Conservation (phyloP, 164 flowering plant species). For the Sedum album region DNA sequence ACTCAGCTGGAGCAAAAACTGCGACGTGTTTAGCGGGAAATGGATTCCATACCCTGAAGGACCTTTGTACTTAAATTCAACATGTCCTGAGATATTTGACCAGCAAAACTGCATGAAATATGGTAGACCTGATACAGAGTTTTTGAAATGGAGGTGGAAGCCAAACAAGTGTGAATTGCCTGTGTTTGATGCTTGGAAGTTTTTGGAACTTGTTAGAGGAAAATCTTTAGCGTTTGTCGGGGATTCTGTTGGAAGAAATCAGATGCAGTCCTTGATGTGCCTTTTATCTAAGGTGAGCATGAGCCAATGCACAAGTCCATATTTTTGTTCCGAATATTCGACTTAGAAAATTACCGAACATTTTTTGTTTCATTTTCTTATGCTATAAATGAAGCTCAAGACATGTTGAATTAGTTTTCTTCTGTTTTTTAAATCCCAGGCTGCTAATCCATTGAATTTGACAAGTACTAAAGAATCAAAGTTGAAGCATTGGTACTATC, state of each 20-base stretch:
- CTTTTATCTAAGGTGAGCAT: conserved; percentile 5
- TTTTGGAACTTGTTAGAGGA: conserved; percentile 10
- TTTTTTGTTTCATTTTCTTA: too few relatives aligned
- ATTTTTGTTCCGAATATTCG: too few relatives aligned
- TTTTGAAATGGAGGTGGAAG: conserved; percentile 11
- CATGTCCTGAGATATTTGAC: conserved; percentile 6
- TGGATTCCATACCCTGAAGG: conserved; percentile 9
- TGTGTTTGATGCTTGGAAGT: conserved; percentile 3
- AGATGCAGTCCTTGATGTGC: conserved; percentile 11
- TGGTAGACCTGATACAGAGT: conserved; percentile 7
- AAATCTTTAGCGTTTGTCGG: conserved; percentile 9
- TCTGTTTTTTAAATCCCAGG: conserved; percentile 17
- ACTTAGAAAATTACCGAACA: too few relatives aligned
- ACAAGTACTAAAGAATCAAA: conserved; percentile 7
- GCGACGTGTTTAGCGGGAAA: conserved; percentile 1
- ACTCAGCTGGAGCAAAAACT: background rate
- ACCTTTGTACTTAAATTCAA: conserved; percentile 1
- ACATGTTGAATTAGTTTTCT: too few relatives aligned
- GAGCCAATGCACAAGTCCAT: too few relatives aligned
- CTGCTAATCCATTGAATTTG: conserved; percentile 15
- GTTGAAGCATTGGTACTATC: conserved; percentile 25
- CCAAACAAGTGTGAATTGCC: conserved; percentile 8
- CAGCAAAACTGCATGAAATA: conserved; percentile 12
- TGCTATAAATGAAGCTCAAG: too few relatives aligned
- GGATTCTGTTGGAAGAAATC: conserved; percentile 8